Percentiles rank a stretch among this genome's conserved stretches.
phyloP scores from a whole-genome alignment of 805 yeast genomes.

The Pichia rugopelliculosa region DNA sequence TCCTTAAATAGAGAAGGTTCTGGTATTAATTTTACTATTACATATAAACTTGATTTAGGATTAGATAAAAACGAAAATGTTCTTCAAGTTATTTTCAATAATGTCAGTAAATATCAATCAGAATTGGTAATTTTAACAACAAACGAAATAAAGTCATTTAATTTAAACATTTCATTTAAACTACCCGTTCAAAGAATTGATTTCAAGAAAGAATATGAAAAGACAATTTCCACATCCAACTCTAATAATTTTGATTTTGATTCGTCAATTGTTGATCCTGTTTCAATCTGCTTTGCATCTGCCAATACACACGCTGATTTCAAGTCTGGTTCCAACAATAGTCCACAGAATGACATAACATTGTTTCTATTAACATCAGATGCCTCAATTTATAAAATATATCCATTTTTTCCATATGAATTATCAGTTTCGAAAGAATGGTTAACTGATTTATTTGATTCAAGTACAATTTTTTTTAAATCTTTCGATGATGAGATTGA shows the following conservation, averaged over 20 bases:
- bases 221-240: slow-evolving; percentile 14
- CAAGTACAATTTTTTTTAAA: slow-evolving; percentile 17
- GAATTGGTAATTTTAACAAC: slow-evolving; percentile 38
- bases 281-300: slow-evolving; percentile 42
- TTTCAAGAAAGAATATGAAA: slow-evolving; percentile 14
- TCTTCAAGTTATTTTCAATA: slow-evolving; percentile 38
- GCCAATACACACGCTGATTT: neutral
- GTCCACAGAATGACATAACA: slow-evolving; percentile 31
- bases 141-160: slow-evolving; percentile 29
- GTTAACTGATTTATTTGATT: slow-evolving; percentile 24
- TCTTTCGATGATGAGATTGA: slow-evolving; percentile 16
- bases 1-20: slow-evolving; percentile 19
- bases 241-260: slow-evolving; percentile 16
- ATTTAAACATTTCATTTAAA: slow-evolving; percentile 24
- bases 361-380: slow-evolving; percentile 46
- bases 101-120: slow-evolving; percentile 35
- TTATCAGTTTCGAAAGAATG: slow-evolving; percentile 31
- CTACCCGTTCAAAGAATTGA: slow-evolving; percentile 18
- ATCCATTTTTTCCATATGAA: slow-evolving; percentile 54
- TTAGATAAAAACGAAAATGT: slow-evolving; percentile 22
- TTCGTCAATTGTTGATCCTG: slow-evolving; percentile 26
- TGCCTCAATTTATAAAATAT: slow-evolving; percentile 52
- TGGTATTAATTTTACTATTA: slow-evolving; percentile 8
- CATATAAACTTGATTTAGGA: slow-evolving; percentile 7
- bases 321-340: slow-evolving; percentile 1